A percentile compares a stretch with the other conserved stretches of the same genome.
Evolutionary conservation across 2,329 filamentous ascomycete genomes (phyloP).

Genomic region (Mycosphaerelloides madeirae): DNA sequence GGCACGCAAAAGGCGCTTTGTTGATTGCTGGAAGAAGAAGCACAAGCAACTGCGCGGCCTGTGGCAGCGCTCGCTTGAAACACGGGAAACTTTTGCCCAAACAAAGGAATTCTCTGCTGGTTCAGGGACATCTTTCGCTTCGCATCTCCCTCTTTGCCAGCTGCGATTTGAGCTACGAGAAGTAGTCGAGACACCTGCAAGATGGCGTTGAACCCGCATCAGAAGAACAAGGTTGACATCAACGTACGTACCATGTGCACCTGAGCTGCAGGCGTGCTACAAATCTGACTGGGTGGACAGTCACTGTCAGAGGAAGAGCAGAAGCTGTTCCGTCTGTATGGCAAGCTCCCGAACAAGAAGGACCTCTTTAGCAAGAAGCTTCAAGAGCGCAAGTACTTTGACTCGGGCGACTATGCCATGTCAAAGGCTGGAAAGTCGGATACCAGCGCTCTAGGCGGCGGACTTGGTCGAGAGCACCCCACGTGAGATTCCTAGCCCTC

Average conservation of each 20-base stretch:
- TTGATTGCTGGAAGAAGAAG: too few species aligned
- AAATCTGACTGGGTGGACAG: conserved; percentile 44
- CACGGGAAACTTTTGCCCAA: too few species aligned
- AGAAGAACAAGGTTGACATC: conserved; percentile 98
- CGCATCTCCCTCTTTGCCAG: not conserved
- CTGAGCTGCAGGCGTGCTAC: conserved; percentile 2
- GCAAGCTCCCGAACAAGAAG: conserved; percentile 93
- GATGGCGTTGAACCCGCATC: conserved; percentile 73
- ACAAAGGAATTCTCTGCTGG: not conserved
- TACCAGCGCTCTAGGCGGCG: conserved; percentile 70
- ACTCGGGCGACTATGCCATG: conserved; percentile 90
- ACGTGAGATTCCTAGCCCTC: conserved; percentile 63
- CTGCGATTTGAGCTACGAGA: not conserved
- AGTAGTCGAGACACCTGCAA: not conserved
- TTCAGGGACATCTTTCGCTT: not conserved
- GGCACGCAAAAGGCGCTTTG: too few species aligned
- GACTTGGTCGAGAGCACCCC: conserved; percentile 90
- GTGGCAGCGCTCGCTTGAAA: too few species aligned
- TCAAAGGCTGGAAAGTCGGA: conserved; percentile 95
- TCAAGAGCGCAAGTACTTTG: conserved; percentile 98
- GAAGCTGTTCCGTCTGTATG: conserved; percentile 92
- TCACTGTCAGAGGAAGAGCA: conserved; percentile 92
- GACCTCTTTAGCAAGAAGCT: conserved; percentile 97
- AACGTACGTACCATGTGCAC: conserved; percentile 59
- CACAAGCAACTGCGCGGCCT: too few species aligned